These are phyloP conservation scores for Stereocaulon alpinum DNA, from an alignment of 495 filamentous ascomycete species.

Conservation along the genomic window DNA sequence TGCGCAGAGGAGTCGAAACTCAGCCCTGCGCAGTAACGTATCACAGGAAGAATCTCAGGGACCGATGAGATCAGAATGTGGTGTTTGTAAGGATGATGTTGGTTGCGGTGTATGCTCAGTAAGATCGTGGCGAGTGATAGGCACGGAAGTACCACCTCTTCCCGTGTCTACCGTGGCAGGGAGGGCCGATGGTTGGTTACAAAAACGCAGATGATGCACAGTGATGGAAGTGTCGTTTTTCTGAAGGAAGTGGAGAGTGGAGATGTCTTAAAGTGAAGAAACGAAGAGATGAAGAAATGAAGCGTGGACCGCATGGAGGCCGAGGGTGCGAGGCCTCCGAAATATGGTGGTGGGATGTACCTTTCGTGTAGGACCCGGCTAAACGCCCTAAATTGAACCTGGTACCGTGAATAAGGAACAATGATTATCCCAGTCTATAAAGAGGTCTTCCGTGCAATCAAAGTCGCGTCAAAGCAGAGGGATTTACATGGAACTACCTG, in stretches of 20 bases:
- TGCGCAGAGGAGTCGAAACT: constrained; percentile 6
- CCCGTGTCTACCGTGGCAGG: neutral
- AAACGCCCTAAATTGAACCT: neutral
- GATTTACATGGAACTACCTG: neutral
- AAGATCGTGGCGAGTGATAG: constrained; percentile 5
- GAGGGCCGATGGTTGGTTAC: neutral
- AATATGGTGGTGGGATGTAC: neutral
- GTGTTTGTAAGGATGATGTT: neutral
- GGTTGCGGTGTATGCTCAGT: constrained; percentile 5
- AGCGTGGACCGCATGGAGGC: neutral
- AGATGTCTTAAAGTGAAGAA: neutral
- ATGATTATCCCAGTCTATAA: neutral
- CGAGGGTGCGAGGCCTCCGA: neutral
- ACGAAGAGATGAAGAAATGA: neutral
- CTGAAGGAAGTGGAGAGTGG: neutral
- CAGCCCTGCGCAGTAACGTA: neutral
- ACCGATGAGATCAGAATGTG: constrained; percentile 4
- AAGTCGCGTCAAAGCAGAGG: neutral
- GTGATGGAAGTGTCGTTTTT: constrained; percentile 3
- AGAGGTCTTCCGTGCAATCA: neutral
- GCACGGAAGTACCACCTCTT: neutral
- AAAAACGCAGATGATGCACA: neutral
- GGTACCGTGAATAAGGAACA: no score
- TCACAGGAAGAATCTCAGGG: neutral
- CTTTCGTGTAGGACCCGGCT: constrained; percentile 1